These are phyloP conservation scores for Penicillium aurantiogriseum DNA, from an alignment of 2,329 filamentous ascomycete species.

Conservation along the genomic window DNA sequence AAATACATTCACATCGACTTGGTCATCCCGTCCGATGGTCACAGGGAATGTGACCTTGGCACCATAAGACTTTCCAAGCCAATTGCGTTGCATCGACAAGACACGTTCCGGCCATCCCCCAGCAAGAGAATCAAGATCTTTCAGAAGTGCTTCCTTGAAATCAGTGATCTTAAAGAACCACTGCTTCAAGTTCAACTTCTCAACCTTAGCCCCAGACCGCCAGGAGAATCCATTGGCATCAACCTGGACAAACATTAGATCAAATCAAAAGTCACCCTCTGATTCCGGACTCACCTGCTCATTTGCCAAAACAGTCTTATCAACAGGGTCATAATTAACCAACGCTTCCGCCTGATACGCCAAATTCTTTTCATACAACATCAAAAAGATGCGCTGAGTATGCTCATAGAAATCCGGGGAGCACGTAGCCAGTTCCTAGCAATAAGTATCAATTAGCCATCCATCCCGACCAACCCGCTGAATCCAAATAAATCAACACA, in stretches of 20 bases:
- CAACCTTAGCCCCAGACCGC: constrained; percentile 81
- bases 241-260: constrained; percentile 48
- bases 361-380: constrained; percentile 69
- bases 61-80: constrained; percentile 77
- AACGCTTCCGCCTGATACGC: constrained; percentile 80
- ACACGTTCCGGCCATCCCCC: constrained; percentile 80
- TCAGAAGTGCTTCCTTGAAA: constrained; percentile 69
- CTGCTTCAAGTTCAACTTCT: constrained; percentile 75
- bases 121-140: constrained; percentile 66
- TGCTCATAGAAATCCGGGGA: constrained; percentile 85
- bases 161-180: constrained; percentile 87
- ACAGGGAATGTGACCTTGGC: constrained; percentile 70
- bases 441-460: constrained; percentile 1
- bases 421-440: constrained; percentile 78
- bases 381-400: constrained; percentile 80
- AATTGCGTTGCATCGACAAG: constrained; percentile 78
- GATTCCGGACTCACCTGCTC: constrained; percentile 58
- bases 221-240: constrained; percentile 80
- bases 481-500: neutral
- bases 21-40: constrained; percentile 32
- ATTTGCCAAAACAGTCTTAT: constrained; percentile 86
- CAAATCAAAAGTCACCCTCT: neutral
- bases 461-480: neutral
- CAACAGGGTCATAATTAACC: constrained; percentile 88
- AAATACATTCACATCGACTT: constrained; percentile 65